A percentile compares a stretch with the other conserved stretches of the same genome.
phyloP scores from a whole-genome alignment of 768 basidiomycete species.

The Saitozyma sp. region DNA sequence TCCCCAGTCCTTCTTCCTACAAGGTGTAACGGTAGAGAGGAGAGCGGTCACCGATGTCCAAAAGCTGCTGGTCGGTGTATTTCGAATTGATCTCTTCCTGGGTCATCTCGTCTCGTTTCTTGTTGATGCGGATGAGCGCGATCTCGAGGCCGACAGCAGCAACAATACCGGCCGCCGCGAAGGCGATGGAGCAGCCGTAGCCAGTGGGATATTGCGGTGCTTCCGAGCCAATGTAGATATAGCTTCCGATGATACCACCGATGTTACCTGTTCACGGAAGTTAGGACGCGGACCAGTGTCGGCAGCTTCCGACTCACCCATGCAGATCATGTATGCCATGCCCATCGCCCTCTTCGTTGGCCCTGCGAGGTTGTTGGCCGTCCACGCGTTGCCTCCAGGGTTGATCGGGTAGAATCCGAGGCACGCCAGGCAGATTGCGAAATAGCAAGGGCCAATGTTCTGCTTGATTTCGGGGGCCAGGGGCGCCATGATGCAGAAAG shows the following conservation, averaged over 20 bases:
- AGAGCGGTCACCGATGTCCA: conserved; percentile 32
- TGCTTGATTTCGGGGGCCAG: too few relatives aligned
- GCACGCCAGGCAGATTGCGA: too few relatives aligned
- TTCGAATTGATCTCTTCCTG: conserved; percentile 25
- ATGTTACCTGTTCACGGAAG: conserved; percentile 1
- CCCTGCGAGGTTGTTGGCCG: conserved; percentile 23
- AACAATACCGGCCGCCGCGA: conserved; percentile 18
- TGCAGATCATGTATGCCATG: conserved; percentile 9
- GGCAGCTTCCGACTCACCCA: too few relatives aligned
- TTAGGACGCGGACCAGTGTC: background rate
- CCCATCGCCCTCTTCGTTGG: conserved; percentile 10
- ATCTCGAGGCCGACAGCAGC: conserved; percentile 13
- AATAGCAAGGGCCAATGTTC: too few relatives aligned
- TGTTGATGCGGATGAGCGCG: conserved; percentile 25
- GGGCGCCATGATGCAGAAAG: too few relatives aligned
- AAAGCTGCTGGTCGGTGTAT: conserved; percentile 26
- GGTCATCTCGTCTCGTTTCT: conserved; percentile 20
- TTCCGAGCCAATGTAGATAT: conserved; percentile 25
- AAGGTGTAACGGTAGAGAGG: conserved; percentile 38
- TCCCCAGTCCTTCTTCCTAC: too few relatives aligned
- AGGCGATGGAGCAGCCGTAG: conserved; percentile 24
- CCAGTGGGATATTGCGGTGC: conserved; percentile 29
- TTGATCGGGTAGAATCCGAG: too few relatives aligned
- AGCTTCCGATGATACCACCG: conserved; percentile 23
- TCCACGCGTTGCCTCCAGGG: conserved; percentile 12